A percentile compares a stretch with the other conserved stretches of the same genome.
Conservation (phyloP, 2,329 filamentous ascomycete genomes). For the Chaetothyriales sp. region DNA sequence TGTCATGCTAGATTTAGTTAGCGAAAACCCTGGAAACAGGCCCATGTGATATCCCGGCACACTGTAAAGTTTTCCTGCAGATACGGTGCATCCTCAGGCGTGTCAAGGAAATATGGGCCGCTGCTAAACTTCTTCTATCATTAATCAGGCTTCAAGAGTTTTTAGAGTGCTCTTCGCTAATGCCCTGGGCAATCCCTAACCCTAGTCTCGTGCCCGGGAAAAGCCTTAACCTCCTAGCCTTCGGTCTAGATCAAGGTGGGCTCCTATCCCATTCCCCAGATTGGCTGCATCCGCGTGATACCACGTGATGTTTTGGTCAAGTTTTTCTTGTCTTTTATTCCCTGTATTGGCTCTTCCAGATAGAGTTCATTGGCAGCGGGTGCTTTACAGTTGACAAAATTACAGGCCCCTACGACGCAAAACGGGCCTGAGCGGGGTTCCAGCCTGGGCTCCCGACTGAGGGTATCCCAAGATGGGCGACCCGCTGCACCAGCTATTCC, state of each 20-base stretch:
- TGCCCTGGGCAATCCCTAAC: neutral
- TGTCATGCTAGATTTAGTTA: neutral
- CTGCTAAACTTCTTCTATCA: neutral
- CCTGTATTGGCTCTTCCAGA: neutral
- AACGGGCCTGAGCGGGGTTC: neutral
- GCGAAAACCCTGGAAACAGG: neutral
- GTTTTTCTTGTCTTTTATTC: neutral
- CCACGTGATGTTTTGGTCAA: neutral
- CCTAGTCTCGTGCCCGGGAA: neutral
- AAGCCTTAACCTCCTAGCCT: neutral
- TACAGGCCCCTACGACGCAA: neutral
- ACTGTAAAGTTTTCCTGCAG: neutral
- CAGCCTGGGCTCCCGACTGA: neutral
- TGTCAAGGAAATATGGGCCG: neutral
- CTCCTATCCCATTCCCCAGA: neutral
- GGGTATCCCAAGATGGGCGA: neutral
- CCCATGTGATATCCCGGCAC: neutral
- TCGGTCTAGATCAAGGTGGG: neutral
- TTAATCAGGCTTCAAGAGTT: neutral
- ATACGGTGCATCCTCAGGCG: too few relatives aligned
- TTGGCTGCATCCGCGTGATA: neutral
- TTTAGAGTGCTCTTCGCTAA: neutral
- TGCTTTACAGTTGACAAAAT: neutral
- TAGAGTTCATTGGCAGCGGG: too few relatives aligned
- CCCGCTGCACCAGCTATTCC: neutral